Base-by-base conservation (phyloP, 805 yeast species). In the Saccharomyces eubayanus region DNA sequence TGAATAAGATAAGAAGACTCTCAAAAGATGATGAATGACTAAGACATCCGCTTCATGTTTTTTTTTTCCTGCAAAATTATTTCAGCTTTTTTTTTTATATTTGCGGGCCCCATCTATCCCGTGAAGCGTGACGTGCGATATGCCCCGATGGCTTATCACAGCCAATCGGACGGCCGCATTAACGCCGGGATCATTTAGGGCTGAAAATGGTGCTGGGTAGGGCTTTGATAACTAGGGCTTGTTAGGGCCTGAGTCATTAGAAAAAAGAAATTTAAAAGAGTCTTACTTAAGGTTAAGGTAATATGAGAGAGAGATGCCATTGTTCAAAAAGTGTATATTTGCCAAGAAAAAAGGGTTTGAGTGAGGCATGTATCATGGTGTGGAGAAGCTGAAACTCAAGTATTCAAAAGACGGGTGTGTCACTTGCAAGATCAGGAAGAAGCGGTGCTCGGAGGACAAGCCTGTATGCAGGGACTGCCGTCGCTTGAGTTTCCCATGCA, bases 401-500 rank as follows among this genome's bases (percentile, higher is more conserved):
- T 62, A 62, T 45, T 78, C 87, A 1, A 77, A 72, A 58, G 73
- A 73, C n/a, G 89, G 89, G 0, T 84, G 90, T 64, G 67, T 84
- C 41, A 84, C 87, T 0, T 84, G 90, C 67, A 84, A 84, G 61
- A 72, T 79, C 40, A 69, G 89, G 46, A 84, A 83, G 73, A 87
- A 86, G 66, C 74, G 89, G 49, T 87, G 96, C 59, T 85, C 88
- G 55, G 94, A 87, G 63, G 75, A 76, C 1, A 75, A 78, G 51
- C 96, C 96, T 1, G 65, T 72, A 14, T 87, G 96, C 63, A 66
- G 76, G 0, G 90, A 87, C 61, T 87, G 96, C 65, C 55, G 64
- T 16, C 70, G 95, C 48, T 72, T 87, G n/a, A 73, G 78, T 14
- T 75, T 85, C 51, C 77, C 75, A 51, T 87, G 96, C 67, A 77